Evolutionary conservation across 116 monocot species (phyloP).

Genomic region (Thalassia testudinum): DNA sequence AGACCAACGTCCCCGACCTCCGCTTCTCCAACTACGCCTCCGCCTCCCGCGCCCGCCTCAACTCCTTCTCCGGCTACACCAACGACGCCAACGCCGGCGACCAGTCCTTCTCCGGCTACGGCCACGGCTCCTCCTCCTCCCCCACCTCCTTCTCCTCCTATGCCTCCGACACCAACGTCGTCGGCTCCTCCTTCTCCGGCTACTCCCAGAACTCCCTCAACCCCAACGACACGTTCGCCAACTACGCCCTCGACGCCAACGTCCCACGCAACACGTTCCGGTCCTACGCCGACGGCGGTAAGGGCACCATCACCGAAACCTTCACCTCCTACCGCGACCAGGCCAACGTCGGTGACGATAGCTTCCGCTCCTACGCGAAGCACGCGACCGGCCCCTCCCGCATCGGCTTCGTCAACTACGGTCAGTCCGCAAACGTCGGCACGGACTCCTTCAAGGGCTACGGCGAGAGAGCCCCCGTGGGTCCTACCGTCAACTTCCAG

Average conservation of each 20-base stretch:
- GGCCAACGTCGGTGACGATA: constrained; percentile 55
- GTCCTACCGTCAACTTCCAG: constrained; percentile 12
- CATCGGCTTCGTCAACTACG: constrained; percentile 20
- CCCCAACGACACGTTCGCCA: constrained; percentile 19
- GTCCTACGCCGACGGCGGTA: constrained; percentile 15
- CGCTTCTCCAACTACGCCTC: constrained; percentile 24
- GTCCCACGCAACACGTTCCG: constrained; percentile 46
- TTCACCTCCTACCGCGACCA: constrained; percentile 35
- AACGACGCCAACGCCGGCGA: constrained; percentile 25
- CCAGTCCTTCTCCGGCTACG: constrained; percentile 39
- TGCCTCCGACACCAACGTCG: constrained; percentile 32
- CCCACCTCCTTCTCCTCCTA: constrained; percentile 25
- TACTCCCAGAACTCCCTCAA: constrained; percentile 28
- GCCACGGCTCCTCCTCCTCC: constrained; percentile 18
- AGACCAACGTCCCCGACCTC: constrained; percentile 31
- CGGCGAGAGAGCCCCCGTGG: background rate
- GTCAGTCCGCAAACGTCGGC: constrained; percentile 15
- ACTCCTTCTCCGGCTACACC: constrained; percentile 32
- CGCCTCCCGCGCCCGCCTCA: constrained; percentile 12
- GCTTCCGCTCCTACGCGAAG: constrained; percentile 42
- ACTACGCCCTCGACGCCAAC: constrained; percentile 45
- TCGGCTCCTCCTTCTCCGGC: constrained; percentile 28
- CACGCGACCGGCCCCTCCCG: constrained; percentile 1
- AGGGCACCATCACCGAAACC: constrained; percentile 9
- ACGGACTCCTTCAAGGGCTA: constrained; percentile 10